These are phyloP conservation scores for Aspergillus brunneoviolaceus DNA, from an alignment of 2,329 filamentous ascomycete species.

Conservation along the genomic window DNA sequence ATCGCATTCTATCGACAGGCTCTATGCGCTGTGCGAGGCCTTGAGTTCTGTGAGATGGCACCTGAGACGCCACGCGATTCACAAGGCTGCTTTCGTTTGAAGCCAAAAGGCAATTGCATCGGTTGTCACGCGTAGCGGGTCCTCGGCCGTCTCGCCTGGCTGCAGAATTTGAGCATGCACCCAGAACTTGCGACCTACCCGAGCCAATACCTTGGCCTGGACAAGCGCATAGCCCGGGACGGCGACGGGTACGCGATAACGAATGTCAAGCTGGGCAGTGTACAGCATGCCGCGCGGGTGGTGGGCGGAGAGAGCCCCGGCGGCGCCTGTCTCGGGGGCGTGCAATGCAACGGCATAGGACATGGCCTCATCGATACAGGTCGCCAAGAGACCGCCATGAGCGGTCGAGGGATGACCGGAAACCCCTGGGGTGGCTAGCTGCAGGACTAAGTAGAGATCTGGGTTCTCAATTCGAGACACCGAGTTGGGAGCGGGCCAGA, in stretches of 20 bases:
- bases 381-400: slow-evolving; percentile 16
- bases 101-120: slow-evolving; percentile 46
- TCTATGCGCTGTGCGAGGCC: background rate
- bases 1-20: background rate
- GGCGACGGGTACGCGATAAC: slow-evolving; percentile 39
- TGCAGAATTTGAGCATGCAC: slow-evolving; percentile 41
- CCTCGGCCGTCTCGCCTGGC: slow-evolving; percentile 33
- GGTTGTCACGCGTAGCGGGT: slow-evolving; percentile 35
- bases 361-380: slow-evolving; percentile 45
- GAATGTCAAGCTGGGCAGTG: slow-evolving; percentile 43
- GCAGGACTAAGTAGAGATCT: slow-evolving; percentile 12
- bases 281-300: slow-evolving; percentile 33
- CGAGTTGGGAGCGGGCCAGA: slow-evolving; percentile 28
- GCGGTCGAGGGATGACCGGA: slow-evolving; percentile 14
- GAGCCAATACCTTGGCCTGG: slow-evolving; percentile 36
- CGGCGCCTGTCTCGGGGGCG: slow-evolving; percentile 13
- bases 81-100: slow-evolving; percentile 22
- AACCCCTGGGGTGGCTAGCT: slow-evolving; percentile 12
- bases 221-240: slow-evolving; percentile 40
- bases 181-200: slow-evolving; percentile 43
- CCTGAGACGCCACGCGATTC: background rate
- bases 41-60: background rate
- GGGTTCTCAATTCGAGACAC: slow-evolving; percentile 16
- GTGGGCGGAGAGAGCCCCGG: slow-evolving; percentile 9
- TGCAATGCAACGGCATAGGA: slow-evolving; percentile 34